Evolutionary conservation across 2,329 filamentous ascomycete species (phyloP).

Genomic region (Claviceps maximensis): DNA sequence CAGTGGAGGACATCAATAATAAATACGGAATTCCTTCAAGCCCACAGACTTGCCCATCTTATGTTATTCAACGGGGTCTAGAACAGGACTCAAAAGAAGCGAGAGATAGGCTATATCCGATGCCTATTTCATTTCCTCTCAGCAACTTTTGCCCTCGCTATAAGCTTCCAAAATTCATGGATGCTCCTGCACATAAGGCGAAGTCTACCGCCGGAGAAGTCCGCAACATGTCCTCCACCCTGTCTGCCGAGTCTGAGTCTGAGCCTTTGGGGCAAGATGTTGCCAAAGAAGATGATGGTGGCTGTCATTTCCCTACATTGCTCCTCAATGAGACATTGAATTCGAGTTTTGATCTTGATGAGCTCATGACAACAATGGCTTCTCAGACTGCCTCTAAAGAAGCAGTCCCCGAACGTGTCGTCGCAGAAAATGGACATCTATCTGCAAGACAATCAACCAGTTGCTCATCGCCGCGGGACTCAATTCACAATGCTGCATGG

Average conservation of each 20-base stretch:
- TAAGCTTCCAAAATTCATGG: slow-evolving; percentile 8
- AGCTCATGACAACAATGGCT: background rate
- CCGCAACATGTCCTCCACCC: slow-evolving; percentile 3
- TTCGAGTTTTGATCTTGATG: slow-evolving; percentile 1
- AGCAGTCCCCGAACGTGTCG: background rate
- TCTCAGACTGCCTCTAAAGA: background rate
- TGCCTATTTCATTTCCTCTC: background rate
- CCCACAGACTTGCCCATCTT: background rate
- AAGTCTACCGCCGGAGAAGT: slow-evolving; percentile 7
- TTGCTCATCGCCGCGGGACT: background rate
- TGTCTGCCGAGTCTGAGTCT: slow-evolving; percentile 1
- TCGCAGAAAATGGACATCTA: background rate
- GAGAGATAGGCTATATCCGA: background rate
- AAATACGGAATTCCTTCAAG: slow-evolving; percentile 13
- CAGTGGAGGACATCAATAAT: slow-evolving; percentile 16
- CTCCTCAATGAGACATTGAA: slow-evolving; percentile 8
- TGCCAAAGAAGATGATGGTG: background rate
- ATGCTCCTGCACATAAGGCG: slow-evolving; percentile 3
- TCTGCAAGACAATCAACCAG: background rate
- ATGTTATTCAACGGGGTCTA: background rate
- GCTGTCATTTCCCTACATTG: slow-evolving; percentile 5
- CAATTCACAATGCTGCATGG: background rate
- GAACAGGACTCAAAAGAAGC: background rate
- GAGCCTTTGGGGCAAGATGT: background rate
- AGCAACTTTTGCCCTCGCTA: slow-evolving; percentile 9